Base-by-base conservation (phyloP, 352 stramenopile genomes). In the Achlya hypogyna region DNA sequence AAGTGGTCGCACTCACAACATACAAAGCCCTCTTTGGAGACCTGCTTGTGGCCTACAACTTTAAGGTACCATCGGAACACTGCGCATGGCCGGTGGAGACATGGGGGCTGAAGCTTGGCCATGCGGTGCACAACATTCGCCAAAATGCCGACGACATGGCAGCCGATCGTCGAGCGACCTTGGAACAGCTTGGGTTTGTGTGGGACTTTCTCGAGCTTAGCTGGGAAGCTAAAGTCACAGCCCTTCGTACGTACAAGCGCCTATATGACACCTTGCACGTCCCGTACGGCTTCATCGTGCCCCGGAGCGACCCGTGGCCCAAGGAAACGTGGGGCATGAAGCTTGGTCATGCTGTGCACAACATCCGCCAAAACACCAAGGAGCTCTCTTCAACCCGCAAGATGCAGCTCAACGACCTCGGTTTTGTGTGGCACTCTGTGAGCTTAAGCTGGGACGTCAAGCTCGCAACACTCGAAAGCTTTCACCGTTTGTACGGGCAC, bases 341-440 rank as follows among this genome's bases (percentile, higher is more conserved):
- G 27, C 76, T 98, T 18, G 94, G 94, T 12, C 80, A 94, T 32
- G 87, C 87, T 1, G 91, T 98, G 22, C 96, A 96, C 74, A 93
- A 89, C 49, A 98, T 98, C 67, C 87, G 94, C 47, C 82, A 82
- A 43, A 88, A 88, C 53, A 89, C 89, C 1, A 88, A 88, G 35
- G 53, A 77, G 14, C 95, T 97, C 74, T 83, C 96, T 3, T 86
- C 87, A 23, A 69, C 74, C 0, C 75, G 84, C 52, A 78, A 77
- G 18, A 70, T 82, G 12, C 78, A 96, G 45, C 76, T 98, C 3
- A 84, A 98, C 42, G 73, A 74, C 14, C 70, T 98, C 27, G 91
- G 89, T 22, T 98, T 98, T 72, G 78, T 97, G 35, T 98, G 94
- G 94, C 90, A 90, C 62, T 81, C 84, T 0, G 75, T 88, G 51